Conservation (phyloP, 1,139 yeast genomes). For the Pichia sp. region DNA sequence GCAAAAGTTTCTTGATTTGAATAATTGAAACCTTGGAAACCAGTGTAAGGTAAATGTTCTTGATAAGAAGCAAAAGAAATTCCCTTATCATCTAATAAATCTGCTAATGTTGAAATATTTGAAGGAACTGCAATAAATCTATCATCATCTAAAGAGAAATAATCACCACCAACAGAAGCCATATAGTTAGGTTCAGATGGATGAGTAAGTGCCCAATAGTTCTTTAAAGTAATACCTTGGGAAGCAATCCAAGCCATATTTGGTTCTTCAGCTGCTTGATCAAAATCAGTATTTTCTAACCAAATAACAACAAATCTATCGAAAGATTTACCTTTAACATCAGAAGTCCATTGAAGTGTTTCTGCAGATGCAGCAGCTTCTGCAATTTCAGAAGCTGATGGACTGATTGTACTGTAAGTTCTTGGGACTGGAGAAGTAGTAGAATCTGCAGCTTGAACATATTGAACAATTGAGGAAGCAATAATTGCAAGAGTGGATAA, state of each 20-base stretch:
- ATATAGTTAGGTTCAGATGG: slow-evolving; percentile 49
- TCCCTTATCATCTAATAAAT: slow-evolving; percentile 36
- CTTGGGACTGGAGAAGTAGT: slow-evolving; percentile 17
- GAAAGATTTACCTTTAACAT: slow-evolving; percentile 36
- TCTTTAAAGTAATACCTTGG: slow-evolving; percentile 39
- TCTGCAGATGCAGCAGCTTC: slow-evolving; percentile 35
- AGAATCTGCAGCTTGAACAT: slow-evolving; percentile 17
- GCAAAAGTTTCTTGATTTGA: slow-evolving; percentile 36
- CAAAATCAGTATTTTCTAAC: slow-evolving; percentile 45
- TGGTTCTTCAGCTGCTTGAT: slow-evolving; percentile 40
- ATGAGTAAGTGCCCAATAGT: slow-evolving; percentile 45
- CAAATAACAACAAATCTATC: slow-evolving; percentile 40
- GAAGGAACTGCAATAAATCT: slow-evolving; percentile 36
- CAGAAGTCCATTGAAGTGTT: slow-evolving; percentile 29
- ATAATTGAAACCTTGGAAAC: slow-evolving; percentile 40
- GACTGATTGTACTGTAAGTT: slow-evolving; percentile 33
- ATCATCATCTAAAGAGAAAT: slow-evolving; percentile 40
- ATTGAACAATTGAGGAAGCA: slow-evolving; percentile 12
- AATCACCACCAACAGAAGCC: slow-evolving; percentile 43
- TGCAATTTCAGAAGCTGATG: slow-evolving; percentile 32
- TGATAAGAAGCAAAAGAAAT: slow-evolving; percentile 48
- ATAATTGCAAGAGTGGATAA: slow-evolving; percentile 11
- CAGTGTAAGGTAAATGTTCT: slow-evolving; percentile 44
- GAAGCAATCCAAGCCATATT: slow-evolving; percentile 35
- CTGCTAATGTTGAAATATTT: slow-evolving; percentile 41